Percentiles rank a stretch among this genome's conserved stretches.
Evolutionary conservation across 805 yeast species (phyloP).

Genomic region (Metschnikowia santaceciliae): DNA sequence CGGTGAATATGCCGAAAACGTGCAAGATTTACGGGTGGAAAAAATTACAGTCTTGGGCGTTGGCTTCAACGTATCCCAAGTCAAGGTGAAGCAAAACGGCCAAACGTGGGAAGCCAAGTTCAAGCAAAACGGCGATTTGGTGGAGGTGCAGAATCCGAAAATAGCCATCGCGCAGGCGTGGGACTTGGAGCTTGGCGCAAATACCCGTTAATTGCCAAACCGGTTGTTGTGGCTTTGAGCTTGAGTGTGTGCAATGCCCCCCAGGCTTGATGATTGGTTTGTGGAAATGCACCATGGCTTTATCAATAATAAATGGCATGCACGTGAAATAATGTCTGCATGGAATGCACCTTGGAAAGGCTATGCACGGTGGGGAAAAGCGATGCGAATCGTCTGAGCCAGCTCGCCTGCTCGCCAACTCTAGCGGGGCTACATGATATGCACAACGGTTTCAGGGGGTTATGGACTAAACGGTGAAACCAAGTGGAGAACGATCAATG

Average conservation of each 20-base stretch:
- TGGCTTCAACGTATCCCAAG: conserved; percentile 13
- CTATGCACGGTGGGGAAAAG: not conserved
- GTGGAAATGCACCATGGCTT: too few species aligned
- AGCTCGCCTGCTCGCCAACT: not conserved
- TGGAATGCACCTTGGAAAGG: not conserved
- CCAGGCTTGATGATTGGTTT: too few species aligned
- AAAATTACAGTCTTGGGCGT: conserved; percentile 49
- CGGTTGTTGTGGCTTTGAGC: too few species aligned
- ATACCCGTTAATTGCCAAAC: too few species aligned
- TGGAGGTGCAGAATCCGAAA: conserved; percentile 11
- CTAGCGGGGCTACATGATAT: not conserved
- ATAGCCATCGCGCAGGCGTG: conserved; percentile 8
- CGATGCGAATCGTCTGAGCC: not conserved
- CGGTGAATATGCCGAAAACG: conserved; percentile 14
- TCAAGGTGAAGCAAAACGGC: conserved; percentile 35
- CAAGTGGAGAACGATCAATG: not conserved
- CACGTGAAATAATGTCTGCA: not conserved
- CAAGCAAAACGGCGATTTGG: not conserved
- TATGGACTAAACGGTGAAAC: not conserved
- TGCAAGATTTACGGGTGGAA: conserved; percentile 47
- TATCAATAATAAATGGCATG: not conserved
- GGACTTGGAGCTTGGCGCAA: conserved; percentile 4
- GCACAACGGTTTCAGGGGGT: not conserved
- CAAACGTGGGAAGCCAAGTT: conserved; percentile 31
- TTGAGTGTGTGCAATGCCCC: too few species aligned